Conservation (phyloP, 1,284 basidiomycete genomes). For the Cutaneotrichosporon sp. region DNA sequence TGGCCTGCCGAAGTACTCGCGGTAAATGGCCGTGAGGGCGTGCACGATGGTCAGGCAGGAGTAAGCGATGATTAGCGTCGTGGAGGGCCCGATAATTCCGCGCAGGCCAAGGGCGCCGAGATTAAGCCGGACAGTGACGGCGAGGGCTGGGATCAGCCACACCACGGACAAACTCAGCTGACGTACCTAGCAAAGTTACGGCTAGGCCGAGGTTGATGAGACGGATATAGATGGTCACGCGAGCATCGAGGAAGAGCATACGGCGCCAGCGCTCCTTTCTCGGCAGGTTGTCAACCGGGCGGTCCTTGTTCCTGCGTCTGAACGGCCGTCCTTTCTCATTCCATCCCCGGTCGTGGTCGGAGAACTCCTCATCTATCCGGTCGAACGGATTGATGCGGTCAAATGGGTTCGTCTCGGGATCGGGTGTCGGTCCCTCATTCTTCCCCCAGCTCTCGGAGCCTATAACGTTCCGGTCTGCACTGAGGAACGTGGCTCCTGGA, state of each 20-base stretch:
- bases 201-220: constrained; percentile 52
- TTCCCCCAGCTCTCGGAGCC: constrained; percentile 6
- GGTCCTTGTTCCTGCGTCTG: constrained; percentile 1
- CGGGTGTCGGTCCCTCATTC: constrained; percentile 4
- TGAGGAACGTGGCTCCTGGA: background rate
- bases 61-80: constrained; percentile 52
- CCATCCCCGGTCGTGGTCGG: background rate
- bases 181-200: constrained; percentile 37
- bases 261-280: constrained; percentile 39
- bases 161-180: no score
- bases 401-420: constrained; percentile 11
- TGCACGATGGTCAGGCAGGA: constrained; percentile 52
- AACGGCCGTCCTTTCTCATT: constrained; percentile 7
- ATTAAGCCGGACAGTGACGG: constrained; percentile 47
- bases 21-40: constrained; percentile 49
- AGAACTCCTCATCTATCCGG: constrained; percentile 20
- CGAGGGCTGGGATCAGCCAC: constrained; percentile 33
- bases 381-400: constrained; percentile 21
- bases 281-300: constrained; percentile 17
- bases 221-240: constrained; percentile 54
- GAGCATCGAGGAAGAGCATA: constrained; percentile 49
- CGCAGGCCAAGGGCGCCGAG: constrained; percentile 37
- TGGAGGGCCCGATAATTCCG: constrained; percentile 53
- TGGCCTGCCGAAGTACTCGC: constrained; percentile 55
- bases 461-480: background rate